phyloP scores from a whole-genome alignment of 176 grass and related monocot genomes.

The Elymus sibiricus region DNA sequence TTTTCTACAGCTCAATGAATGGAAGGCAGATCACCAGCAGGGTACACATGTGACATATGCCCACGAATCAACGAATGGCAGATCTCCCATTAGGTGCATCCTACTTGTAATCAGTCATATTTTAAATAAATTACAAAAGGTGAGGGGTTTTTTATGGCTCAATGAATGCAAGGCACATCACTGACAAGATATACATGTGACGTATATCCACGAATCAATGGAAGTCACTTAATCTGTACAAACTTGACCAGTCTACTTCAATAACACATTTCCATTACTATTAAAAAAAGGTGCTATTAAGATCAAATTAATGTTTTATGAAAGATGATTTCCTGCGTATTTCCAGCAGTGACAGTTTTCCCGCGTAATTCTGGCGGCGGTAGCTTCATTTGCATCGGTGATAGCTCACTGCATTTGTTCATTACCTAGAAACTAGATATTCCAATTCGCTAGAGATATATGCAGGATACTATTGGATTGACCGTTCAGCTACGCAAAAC shows the following conservation, averaged over 20 bases:
- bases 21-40: background rate
- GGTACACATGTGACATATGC: too few relatives aligned
- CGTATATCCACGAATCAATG: background rate
- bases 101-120: background rate
- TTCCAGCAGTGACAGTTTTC: background rate
- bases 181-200: background rate
- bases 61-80: background rate
- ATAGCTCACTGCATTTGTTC: background rate
- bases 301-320: background rate
- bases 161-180: background rate
- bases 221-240: background rate
- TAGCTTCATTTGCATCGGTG: background rate
- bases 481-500: background rate
- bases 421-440: constrained; percentile 25
- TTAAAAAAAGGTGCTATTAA: constrained; percentile 6
- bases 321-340: background rate
- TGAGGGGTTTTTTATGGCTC: background rate
- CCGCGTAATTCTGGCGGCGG: background rate
- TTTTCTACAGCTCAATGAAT: background rate
- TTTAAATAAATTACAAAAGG: background rate
- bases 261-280: background rate
- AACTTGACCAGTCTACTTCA: background rate
- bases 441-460: background rate
- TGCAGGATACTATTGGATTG: background rate
- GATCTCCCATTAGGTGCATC: too few relatives aligned